These are phyloP conservation scores for Ensete glaucum DNA, from an alignment of 176 grass and related monocot genomes.

Conservation along the genomic window DNA sequence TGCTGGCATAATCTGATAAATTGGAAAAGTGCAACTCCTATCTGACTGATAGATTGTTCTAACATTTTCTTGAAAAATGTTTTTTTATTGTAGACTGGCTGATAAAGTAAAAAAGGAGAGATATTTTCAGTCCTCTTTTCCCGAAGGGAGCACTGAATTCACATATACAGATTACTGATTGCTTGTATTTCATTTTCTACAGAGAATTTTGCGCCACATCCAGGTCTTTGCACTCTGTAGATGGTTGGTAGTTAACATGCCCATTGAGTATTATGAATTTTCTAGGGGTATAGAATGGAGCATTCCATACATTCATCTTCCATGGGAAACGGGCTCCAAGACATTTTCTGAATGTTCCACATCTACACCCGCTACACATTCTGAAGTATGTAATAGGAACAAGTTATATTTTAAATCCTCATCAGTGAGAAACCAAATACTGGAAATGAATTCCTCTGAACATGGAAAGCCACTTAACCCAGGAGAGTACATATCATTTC, in stretches of 20 bases:
- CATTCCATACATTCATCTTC: slow-evolving; percentile 67
- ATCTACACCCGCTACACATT: slow-evolving; percentile 42
- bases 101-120: too few species aligned
- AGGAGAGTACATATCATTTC: slow-evolving; percentile 65
- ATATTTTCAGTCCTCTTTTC: neutral
- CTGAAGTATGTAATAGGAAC: slow-evolving; percentile 40
- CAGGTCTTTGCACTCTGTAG: slow-evolving; percentile 81
- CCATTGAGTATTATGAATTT: slow-evolving; percentile 89
- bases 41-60: neutral
- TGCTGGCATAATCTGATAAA: too few species aligned
- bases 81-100: too few species aligned
- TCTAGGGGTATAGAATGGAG: slow-evolving; percentile 75
- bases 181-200: slow-evolving; percentile 15
- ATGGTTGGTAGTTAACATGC: slow-evolving; percentile 63
- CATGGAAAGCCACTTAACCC: slow-evolving; percentile 54
- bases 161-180: neutral
- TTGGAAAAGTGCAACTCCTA: too few species aligned
- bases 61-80: neutral
- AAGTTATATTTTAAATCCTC: slow-evolving; percentile 21
- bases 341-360: slow-evolving; percentile 50
- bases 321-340: slow-evolving; percentile 65
- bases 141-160: neutral
- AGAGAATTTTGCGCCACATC: slow-evolving; percentile 87
- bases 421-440: slow-evolving; percentile 16
- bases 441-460: slow-evolving; percentile 17